Base-by-base conservation (phyloP, 768 basidiomycete genomes). In the Collybia mongolica region DNA sequence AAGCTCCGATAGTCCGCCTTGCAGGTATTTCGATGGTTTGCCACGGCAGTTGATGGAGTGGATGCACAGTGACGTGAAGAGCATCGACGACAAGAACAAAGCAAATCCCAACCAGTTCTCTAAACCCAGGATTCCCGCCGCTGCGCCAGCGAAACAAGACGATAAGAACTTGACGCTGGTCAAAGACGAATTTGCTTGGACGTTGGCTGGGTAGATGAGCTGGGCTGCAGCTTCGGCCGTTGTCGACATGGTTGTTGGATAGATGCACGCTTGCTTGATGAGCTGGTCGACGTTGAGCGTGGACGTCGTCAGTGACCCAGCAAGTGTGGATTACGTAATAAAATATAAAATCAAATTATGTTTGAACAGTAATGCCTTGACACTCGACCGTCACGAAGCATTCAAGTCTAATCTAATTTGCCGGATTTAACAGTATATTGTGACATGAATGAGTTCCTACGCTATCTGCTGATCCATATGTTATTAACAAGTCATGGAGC, bases 61-160 rank as follows among this genome's bases (percentile, higher is more conserved):
- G 23, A 93, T 78, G 53, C 79, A 77, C 5, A 78, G 67, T 24
- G 90, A 80, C 6, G 88, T 88, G 44, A 86, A 69, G 41, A 90
- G 64, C 2, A 84, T 86, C 0, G 90, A 79, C 19, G 72, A 59
- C 47, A 84, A 62, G 72, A 97, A 94, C 55, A 95, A 69, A 26
- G 80, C 75, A 65, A 96, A 95, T 18, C 94, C 94, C 41, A 75
- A 72, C 74, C 81, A 82, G 67, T 94, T 95, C 61, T 90, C 83
- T 19, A 96, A 80, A 18, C 94, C 94, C 8, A 97, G 83, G 52
- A 94, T 85, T 23, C 94, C 94, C 0, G 93, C 90, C 1, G 85
- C 84, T 0, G 92, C 88, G 36, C 94, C 94, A 17, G 91, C 82
- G 61, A 93, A 90, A 68, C 88, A 91, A 7, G 91, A 74, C 7